Evolutionary conservation across 768 basidiomycete genomes (phyloP).

Genomic region (Pleurotus cornucopiae): DNA sequence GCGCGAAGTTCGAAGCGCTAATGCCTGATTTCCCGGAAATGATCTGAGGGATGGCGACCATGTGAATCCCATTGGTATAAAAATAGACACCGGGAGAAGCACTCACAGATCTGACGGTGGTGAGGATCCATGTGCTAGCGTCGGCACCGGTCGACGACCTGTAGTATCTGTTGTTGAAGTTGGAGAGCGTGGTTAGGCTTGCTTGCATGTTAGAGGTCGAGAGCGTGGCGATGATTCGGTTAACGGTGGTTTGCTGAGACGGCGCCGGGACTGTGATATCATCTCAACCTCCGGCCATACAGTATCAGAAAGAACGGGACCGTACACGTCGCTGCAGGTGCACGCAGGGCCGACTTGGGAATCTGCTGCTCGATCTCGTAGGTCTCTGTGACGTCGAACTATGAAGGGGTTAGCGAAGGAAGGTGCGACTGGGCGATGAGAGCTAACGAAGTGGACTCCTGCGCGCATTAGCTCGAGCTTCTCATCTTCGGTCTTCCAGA

Average conservation of each 20-base stretch:
- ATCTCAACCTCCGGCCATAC: not conserved
- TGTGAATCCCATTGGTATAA: not conserved
- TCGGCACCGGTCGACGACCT: conserved; percentile 29
- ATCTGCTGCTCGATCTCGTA: conserved; percentile 28
- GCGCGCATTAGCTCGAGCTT: conserved; percentile 29
- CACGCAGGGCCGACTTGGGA: conserved; percentile 11
- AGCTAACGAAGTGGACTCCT: conserved; percentile 30
- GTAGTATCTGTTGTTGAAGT: conserved; percentile 42
- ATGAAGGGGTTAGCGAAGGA: not conserved
- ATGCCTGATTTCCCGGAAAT: conserved; percentile 17
- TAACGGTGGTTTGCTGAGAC: conserved; percentile 24
- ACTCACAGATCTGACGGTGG: conserved; percentile 25
- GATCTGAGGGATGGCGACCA: conserved; percentile 13
- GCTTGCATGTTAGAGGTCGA: conserved; percentile 30
- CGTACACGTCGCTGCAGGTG: conserved; percentile 25
- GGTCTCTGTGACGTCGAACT: conserved; percentile 40
- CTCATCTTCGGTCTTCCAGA: conserved; percentile 38
- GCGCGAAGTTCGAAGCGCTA: conserved; percentile 17
- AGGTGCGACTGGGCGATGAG: not conserved
- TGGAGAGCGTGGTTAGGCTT: conserved; percentile 29
- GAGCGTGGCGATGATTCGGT: conserved; percentile 21
- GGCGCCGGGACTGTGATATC: conserved; percentile 23
- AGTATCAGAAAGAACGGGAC: not conserved
- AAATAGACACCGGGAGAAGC: not conserved
- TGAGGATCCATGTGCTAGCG: conserved; percentile 34